Evolutionary conservation across 345 rosid genomes (phyloP).

Genomic region (Isatis tinctoria): DNA sequence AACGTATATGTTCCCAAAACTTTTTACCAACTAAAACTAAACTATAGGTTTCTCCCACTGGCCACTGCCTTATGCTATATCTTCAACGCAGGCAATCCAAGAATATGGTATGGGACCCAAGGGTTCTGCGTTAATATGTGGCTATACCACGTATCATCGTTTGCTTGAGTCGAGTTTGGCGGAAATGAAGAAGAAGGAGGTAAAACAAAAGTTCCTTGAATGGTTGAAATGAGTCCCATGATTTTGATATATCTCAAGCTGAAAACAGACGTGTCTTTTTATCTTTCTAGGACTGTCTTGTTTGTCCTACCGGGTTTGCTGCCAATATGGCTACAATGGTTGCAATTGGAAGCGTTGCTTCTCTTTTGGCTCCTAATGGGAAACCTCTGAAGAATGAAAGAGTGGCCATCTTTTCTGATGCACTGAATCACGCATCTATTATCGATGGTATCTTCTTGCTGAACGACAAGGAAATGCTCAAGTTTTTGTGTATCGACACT

Average conservation of each 20-base stretch:
- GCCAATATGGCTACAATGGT: slow-evolving; percentile 97
- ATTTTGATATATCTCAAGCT: neutral
- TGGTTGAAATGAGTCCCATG: neutral
- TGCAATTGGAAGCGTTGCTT: slow-evolving; percentile 73
- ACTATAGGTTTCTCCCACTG: neutral
- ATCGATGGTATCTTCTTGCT: slow-evolving; percentile 95
- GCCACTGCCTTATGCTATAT: neutral
- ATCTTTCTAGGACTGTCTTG: slow-evolving; percentile 80
- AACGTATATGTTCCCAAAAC: slow-evolving; percentile 46
- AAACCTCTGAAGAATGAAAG: slow-evolving; percentile 48
- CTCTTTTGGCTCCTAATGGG: slow-evolving; percentile 50
- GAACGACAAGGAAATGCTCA: slow-evolving; percentile 62
- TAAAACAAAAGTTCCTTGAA: slow-evolving; percentile 19
- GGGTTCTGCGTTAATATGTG: slow-evolving; percentile 93
- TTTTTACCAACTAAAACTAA: neutral
- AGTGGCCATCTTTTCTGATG: slow-evolving; percentile 91
- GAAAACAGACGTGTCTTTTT: slow-evolving; percentile 26
- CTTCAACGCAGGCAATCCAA: slow-evolving; percentile 58
- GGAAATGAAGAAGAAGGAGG: slow-evolving; percentile 89
- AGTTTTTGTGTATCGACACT: slow-evolving; percentile 66
- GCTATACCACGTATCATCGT: slow-evolving; percentile 87
- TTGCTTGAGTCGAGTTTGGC: slow-evolving; percentile 80
- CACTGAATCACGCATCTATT: slow-evolving; percentile 91
- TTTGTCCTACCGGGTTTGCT: slow-evolving; percentile 95
- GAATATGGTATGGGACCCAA: slow-evolving; percentile 98